These are phyloP conservation scores for Penicillium crustosum DNA, from an alignment of 2,329 filamentous ascomycete genomes.

Conservation along the genomic window DNA sequence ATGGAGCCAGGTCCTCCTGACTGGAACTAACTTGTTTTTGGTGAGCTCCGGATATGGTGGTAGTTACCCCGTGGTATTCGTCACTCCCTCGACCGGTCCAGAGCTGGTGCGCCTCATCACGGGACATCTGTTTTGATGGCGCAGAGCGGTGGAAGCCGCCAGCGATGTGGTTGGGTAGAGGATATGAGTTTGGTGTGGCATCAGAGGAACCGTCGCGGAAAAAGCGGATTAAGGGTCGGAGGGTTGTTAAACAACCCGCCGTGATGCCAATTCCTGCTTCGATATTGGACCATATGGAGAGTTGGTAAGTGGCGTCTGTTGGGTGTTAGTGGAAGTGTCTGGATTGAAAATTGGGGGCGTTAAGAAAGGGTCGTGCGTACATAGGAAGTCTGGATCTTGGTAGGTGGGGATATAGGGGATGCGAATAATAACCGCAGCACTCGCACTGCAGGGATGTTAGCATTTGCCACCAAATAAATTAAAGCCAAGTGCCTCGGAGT, in stretches of 20 bases:
- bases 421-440: constrained; percentile 29
- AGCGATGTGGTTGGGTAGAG: constrained; percentile 18
- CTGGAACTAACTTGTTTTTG: constrained; percentile 20
- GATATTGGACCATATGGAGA: constrained; percentile 40
- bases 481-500: constrained; percentile 9
- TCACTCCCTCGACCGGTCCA: constrained; percentile 23
- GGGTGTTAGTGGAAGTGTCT: constrained; percentile 17
- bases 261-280: constrained; percentile 40
- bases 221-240: constrained; percentile 48
- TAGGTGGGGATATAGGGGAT: constrained; percentile 24
- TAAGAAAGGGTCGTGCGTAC: constrained; percentile 18
- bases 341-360: background rate
- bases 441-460: constrained; percentile 22
- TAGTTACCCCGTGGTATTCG: constrained; percentile 25
- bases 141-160: constrained; percentile 12
- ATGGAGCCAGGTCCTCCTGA: constrained; percentile 23
- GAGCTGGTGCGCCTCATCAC: constrained; percentile 12
- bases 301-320: constrained; percentile 45
- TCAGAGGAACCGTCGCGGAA: constrained; percentile 26
- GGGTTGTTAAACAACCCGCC: constrained; percentile 37
- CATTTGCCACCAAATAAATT: constrained; percentile 15
- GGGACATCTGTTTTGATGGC: constrained; percentile 6
- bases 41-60: constrained; percentile 22
- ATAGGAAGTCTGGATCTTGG: constrained; percentile 25
- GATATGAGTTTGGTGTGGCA: constrained; percentile 19